These are phyloP conservation scores for Pseudogymnoascus sp. DNA, from an alignment of 2,329 filamentous ascomycete genomes.

Conservation along the genomic window DNA sequence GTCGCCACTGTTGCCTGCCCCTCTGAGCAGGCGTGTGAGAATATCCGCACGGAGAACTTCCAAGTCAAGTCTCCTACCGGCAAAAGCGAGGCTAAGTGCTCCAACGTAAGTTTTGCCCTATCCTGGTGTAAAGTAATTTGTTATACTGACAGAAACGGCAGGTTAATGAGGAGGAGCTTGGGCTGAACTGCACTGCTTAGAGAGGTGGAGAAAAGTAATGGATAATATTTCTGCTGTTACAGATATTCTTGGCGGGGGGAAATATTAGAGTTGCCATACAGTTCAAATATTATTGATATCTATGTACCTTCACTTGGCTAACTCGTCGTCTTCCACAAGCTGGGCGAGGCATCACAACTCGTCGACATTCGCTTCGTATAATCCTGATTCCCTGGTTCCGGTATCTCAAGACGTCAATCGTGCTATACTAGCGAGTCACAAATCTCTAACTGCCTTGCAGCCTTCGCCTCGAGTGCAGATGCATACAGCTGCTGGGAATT, in stretches of 20 bases:
- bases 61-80: background rate
- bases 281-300: too few species aligned
- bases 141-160: background rate
- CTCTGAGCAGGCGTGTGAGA: background rate
- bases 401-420: too few species aligned
- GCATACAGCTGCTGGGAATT: too few species aligned
- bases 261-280: background rate
- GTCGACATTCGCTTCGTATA: too few species aligned
- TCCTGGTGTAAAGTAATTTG: background rate
- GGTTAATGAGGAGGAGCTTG: background rate
- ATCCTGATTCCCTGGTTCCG: too few species aligned
- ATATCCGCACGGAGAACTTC: constrained; percentile 1
- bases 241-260: background rate
- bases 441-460: too few species aligned
- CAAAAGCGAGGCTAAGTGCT: background rate
- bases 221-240: background rate
- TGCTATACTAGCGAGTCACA: too few species aligned
- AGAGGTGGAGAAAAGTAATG: background rate
- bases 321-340: too few species aligned
- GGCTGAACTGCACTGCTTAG: background rate
- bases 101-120: background rate
- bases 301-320: too few species aligned
- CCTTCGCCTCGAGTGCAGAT: too few species aligned
- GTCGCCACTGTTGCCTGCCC: constrained; percentile 37
- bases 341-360: too few species aligned